These are phyloP conservation scores for Trichophyton verrucosum DNA, from an alignment of 2,329 filamentous ascomycete species.

Conservation along the genomic window DNA sequence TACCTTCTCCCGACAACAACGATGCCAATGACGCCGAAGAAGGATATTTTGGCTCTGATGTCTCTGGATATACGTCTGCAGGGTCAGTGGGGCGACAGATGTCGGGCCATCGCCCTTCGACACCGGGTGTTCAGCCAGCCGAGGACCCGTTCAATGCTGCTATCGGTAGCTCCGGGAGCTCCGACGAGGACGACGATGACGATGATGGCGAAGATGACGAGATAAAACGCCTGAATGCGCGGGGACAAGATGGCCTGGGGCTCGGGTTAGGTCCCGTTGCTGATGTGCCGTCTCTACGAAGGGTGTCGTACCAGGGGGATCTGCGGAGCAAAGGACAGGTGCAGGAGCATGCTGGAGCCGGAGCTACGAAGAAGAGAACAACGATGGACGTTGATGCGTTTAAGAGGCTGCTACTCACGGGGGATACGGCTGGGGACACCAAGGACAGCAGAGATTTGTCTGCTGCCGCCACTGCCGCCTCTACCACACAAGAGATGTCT, in stretches of 20 bases:
- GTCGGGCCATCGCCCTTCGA: neutral
- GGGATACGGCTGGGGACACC: slow-evolving; percentile 37
- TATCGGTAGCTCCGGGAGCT: slow-evolving; percentile 18
- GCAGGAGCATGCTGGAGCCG: neutral
- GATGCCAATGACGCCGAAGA: neutral
- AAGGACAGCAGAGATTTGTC: neutral
- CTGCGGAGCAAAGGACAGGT: neutral
- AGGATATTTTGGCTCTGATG: neutral
- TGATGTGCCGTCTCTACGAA: neutral
- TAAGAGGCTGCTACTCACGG: slow-evolving; percentile 62
- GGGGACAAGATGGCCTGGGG: neutral
- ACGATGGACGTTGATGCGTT: slow-evolving; percentile 68
- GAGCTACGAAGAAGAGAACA: slow-evolving; percentile 19
- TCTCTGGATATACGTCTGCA: neutral
- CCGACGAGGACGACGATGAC: slow-evolving; percentile 20
- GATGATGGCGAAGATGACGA: slow-evolving; percentile 10
- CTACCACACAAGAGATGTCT: neutral
- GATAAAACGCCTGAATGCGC: neutral
- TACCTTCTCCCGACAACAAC: neutral
- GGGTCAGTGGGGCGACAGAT: neutral
- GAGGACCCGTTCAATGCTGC: slow-evolving; percentile 1
- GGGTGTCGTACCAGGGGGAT: neutral
- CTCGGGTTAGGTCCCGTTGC: neutral
- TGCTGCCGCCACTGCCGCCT: neutral
- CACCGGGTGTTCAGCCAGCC: neutral